Conservation (phyloP, 2,329 filamentous ascomycete species). For the Pseudocercospora ulei region DNA sequence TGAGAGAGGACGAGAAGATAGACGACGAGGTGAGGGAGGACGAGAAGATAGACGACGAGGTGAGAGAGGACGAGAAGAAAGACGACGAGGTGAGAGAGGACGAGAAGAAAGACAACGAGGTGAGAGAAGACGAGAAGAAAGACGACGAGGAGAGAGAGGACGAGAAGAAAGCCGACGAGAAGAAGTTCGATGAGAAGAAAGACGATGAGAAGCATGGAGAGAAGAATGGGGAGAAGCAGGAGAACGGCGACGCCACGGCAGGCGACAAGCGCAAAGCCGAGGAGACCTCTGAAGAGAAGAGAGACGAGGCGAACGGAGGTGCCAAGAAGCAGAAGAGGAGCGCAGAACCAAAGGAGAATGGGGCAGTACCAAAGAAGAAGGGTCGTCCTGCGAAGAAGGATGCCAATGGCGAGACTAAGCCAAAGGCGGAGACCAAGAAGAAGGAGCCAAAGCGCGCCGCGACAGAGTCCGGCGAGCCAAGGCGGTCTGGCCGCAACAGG, state of each 20-base stretch:
- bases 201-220: constrained; percentile 22
- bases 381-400: constrained; percentile 39
- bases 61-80: constrained; percentile 31
- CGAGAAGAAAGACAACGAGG: constrained; percentile 36
- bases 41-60: constrained; percentile 28
- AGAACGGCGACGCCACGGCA: constrained; percentile 28
- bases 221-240: constrained; percentile 23
- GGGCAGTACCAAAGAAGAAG: constrained; percentile 36
- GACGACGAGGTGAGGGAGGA: constrained; percentile 30
- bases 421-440: constrained; percentile 38
- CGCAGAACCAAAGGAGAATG: constrained; percentile 32
- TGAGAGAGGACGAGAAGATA: constrained; percentile 28
- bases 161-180: constrained; percentile 19
- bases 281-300: constrained; percentile 30
- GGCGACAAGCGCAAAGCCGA: constrained; percentile 31
- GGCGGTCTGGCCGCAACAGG: constrained; percentile 40
- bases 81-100: constrained; percentile 18
- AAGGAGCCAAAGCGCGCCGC: constrained; percentile 43
- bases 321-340: constrained; percentile 30
- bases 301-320: constrained; percentile 33
- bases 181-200: constrained; percentile 24
- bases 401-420: constrained; percentile 24
- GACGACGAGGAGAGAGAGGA: constrained; percentile 24
- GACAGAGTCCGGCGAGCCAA: constrained; percentile 42
- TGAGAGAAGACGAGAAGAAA: constrained; percentile 26